Evolutionary conservation across 2,329 filamentous ascomycete genomes (phyloP), one percentile per base, ranked within the genome.

Genomic region (Cephalotrichum gorgonifer): DNA sequence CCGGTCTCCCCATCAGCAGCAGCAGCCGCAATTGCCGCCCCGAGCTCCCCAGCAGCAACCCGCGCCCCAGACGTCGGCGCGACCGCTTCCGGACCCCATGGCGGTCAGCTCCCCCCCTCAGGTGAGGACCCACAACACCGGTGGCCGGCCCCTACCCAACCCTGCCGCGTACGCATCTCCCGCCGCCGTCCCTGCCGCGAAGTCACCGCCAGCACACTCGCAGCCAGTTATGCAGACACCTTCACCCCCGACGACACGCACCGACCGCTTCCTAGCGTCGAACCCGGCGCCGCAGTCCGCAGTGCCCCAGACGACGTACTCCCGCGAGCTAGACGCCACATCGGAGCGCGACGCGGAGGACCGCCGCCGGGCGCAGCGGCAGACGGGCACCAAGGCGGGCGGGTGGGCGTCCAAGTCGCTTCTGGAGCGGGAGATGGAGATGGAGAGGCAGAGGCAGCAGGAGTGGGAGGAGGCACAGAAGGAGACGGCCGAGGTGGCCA

Each of bases 381-480:
- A 85, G 58, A 64, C 68, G 44, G 74, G 77, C 60, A 83, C 80
- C 20, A 81, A 80, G 61, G 76, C 79, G 1, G 75, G 70, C 26
- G 79, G 78, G 0, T 80, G 75, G 76, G 80, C 80, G 1, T 75
- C 75, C 54, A 86, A 84, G 67, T 85, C 81, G 0, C 72, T 89
- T 9, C 74, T 89, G 2, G 86, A 89, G 65, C 78, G 83, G 26
- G 86, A 90, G 64, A 88, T 89, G 83, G 85, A 90, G 62, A 72
- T 84, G 61, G 86, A 90, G 64, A 74, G 86, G 8, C 79, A 88
- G 67, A 73, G 85, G 14, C 86, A 90, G 66, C 75, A 74, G 50
- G 86, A 90, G 62, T 90, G 87, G 87, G 86, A 93, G 62, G 79
- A 86, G 53, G 71, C 79, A 1, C 87, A 91, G 64, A 72, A 79